A percentile compares a stretch with the other conserved stretches of the same genome.
Evolutionary conservation across 139 green algal genomes (phyloP).

Genomic region (Coccomyxa sp.): DNA sequence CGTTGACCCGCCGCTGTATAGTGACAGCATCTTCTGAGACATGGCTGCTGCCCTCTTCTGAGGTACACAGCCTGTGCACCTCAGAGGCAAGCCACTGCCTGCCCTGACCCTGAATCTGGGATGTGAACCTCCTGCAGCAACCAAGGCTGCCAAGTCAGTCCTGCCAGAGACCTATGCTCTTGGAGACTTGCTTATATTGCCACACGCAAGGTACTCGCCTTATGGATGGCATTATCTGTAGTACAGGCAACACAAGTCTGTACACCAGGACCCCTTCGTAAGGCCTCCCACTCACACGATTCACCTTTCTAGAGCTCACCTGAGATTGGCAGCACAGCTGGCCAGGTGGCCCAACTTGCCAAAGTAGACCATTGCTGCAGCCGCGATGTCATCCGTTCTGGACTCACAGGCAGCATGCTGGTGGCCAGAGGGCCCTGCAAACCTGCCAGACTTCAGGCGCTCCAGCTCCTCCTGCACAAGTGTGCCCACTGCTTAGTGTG

Average conservation of each 20-base stretch:
- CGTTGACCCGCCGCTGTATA: background rate
- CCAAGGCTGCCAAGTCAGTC: background rate
- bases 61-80: too few species aligned
- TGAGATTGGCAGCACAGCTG: conserved; percentile 45
- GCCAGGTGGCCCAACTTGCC: conserved; percentile 25
- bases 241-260: background rate
- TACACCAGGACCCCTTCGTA: background rate
- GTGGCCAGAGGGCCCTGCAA: background rate
- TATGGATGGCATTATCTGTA: background rate
- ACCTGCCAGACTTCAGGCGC: background rate
- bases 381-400: conserved; percentile 5
- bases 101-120: too few species aligned
- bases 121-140: too few species aligned
- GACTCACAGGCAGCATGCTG: too few species aligned
- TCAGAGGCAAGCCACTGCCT: too few species aligned
- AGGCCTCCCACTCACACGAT: background rate
- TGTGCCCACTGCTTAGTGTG: too few species aligned
- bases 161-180: background rate
- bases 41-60: too few species aligned
- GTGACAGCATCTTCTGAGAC: too few species aligned
- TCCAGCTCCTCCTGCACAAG: too few species aligned
- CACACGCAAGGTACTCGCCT: background rate
- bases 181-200: background rate
- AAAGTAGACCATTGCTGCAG: conserved; percentile 27
- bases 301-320: background rate